Percentiles rank a stretch among this genome's conserved stretches.
Evolutionary conservation across 345 rosid genomes (phyloP).

Genomic region (Salix caprea): DNA sequence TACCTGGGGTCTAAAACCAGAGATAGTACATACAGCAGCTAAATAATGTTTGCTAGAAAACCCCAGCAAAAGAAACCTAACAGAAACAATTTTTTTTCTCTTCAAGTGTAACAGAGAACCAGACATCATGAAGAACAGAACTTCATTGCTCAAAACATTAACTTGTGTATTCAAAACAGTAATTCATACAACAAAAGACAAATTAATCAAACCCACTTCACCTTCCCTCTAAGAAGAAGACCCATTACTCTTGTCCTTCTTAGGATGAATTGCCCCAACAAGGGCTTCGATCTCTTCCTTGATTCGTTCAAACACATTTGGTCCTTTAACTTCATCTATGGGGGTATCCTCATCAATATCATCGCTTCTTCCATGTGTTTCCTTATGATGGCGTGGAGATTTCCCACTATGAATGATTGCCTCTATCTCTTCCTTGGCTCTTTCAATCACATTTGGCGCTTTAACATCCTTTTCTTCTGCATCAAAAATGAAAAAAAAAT

Average conservation of each 20-base stretch:
- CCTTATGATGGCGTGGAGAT: slow-evolving; percentile 29
- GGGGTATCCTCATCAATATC: slow-evolving; percentile 42
- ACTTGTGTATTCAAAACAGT: not conserved
- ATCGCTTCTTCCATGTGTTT: slow-evolving; percentile 48
- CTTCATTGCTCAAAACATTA: too few relatives aligned
- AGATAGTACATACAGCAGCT: not conserved
- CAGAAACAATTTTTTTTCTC: not conserved
- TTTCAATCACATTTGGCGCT: slow-evolving; percentile 32
- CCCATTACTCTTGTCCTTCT: slow-evolving; percentile 14
- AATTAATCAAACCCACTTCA: not conserved
- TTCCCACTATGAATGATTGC: slow-evolving; percentile 13
- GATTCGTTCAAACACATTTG: slow-evolving; percentile 38
- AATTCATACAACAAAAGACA: not conserved
- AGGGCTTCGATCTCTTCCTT: slow-evolving; percentile 52
- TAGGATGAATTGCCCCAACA: slow-evolving; percentile 30
- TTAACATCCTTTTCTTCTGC: slow-evolving; percentile 25
- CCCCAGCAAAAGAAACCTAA: not conserved
- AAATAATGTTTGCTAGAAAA: not conserved
- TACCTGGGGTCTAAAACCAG: too few relatives aligned
- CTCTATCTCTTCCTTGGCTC: slow-evolving; percentile 37
- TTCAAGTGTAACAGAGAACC: not conserved
- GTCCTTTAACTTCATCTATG: slow-evolving; percentile 43
- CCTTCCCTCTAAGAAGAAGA: not conserved
- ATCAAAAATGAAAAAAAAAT: not conserved
- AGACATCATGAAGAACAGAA: too few relatives aligned